Percentiles rank a stretch among this genome's conserved stretches.
Conservation (phyloP, 2,329 filamentous ascomycete genomes). For the Colletotrichum orchidophilum region DNA sequence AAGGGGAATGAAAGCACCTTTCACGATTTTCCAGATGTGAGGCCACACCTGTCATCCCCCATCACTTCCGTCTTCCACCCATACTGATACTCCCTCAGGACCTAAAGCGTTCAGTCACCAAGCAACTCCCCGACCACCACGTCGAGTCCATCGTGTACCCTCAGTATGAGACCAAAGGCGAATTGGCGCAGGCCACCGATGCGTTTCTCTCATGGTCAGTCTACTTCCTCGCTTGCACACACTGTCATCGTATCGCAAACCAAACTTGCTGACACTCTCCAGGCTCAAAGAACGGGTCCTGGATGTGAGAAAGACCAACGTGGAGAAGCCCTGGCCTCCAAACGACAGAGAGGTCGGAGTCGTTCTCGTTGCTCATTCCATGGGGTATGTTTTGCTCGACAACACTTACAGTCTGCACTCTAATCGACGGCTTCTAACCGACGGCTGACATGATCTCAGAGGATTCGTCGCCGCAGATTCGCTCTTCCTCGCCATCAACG, state of each 20-base stretch:
- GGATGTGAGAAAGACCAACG: constrained; percentile 75
- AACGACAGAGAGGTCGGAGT: constrained; percentile 83
- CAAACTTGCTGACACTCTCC: neutral
- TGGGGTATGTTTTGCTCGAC: constrained; percentile 66
- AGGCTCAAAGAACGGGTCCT: constrained; percentile 86
- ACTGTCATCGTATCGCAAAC: neutral
- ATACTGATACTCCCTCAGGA: constrained; percentile 47
- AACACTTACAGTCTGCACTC: fast-evolving
- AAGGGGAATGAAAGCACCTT: constrained; percentile 77
- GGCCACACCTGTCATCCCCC: neutral
- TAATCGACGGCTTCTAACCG: fast-evolving
- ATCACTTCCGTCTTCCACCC: too few relatives aligned
- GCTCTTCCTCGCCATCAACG: constrained; percentile 76
- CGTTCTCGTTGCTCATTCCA: constrained; percentile 84
- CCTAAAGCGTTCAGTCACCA: constrained; percentile 65
- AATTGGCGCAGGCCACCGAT: constrained; percentile 61
- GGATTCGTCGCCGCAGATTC: constrained; percentile 88
- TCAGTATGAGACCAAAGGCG: constrained; percentile 77
- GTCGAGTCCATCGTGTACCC: constrained; percentile 74
- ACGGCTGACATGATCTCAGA: constrained; percentile 43
- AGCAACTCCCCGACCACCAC: constrained; percentile 67
- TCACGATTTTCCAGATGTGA: constrained; percentile 67
- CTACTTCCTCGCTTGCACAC: neutral
- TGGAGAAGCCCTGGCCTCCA: constrained; percentile 78
- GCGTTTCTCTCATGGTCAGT: constrained; percentile 58